A percentile compares a stretch with the other conserved stretches of the same genome.
phyloP scores from a whole-genome alignment of 352 stramenopile genomes.

The Globisporangium emineosum region DNA sequence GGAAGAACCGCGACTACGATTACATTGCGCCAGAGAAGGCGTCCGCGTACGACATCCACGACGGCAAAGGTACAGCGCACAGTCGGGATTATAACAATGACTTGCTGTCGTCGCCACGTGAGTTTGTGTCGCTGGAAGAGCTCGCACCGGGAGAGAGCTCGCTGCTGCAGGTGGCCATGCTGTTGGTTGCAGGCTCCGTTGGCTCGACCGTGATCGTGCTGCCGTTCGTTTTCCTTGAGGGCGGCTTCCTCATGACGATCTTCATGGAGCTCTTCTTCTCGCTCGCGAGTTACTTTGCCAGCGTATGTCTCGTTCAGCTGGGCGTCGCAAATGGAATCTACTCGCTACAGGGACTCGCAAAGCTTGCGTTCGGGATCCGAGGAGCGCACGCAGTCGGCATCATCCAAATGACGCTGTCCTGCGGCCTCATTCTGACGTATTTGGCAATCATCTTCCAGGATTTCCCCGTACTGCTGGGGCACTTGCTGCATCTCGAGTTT shows the following conservation, averaged over 20 bases:
- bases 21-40: conserved; percentile 20
- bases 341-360: conserved; percentile 47
- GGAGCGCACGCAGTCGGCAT: conserved; percentile 27
- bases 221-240: conserved; percentile 41
- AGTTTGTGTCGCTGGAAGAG: conserved; percentile 45
- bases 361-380: conserved; percentile 35
- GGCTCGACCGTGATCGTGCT: conserved; percentile 35
- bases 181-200: conserved; percentile 32
- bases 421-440: conserved; percentile 38
- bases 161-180: conserved; percentile 26
- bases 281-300: conserved; percentile 25
- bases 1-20: conserved; percentile 34
- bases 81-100: conserved; percentile 28
- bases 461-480: conserved; percentile 32
- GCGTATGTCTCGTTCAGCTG: conserved; percentile 38
- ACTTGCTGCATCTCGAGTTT: conserved; percentile 34
- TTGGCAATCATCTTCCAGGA: conserved; percentile 45
- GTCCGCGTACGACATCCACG: conserved; percentile 38
- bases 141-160: conserved; percentile 36
- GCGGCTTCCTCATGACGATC: conserved; percentile 40
- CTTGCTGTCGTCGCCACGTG: conserved; percentile 34
- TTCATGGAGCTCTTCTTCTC: conserved; percentile 32
- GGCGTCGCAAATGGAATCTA: conserved; percentile 49
- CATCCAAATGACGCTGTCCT: conserved; percentile 34
- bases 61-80: conserved; percentile 23